Base-by-base conservation (phyloP, 2,329 filamentous ascomycete genomes). In the Colletotrichum scovillei region DNA sequence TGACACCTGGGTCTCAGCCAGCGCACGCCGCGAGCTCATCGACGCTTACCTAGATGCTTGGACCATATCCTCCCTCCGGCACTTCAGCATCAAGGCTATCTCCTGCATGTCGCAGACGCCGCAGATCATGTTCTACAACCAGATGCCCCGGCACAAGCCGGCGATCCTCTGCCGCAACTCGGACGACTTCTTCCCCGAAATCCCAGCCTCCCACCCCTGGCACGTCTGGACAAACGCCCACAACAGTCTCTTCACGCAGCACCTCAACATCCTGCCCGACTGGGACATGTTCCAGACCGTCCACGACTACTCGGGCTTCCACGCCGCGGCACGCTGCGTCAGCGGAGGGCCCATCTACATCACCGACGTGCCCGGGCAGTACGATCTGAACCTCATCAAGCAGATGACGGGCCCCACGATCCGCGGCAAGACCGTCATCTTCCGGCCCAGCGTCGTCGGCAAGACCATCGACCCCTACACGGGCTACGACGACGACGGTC, bases 51-150 rank as follows among this genome's bases (percentile, higher is more conserved):
- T 97, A 75, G 94, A 97, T 79, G 93, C 94, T 8, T 98, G 95
- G 95, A 92, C 90, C 2, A 89, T 95, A 67, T 91, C 94, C 1
- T 91, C 92, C 9, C 88, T 97, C 9, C 92, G 92, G 12, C 89
- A 97, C 80, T 97, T 99, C 79, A 90, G 91, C 77, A 90, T 89
- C 62, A 93, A 92, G 77, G 90, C 92, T 5, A 97, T 98, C 63
- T 96, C 94, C 3, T 98, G 97, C 90, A 98, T 98, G 95, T 97
- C 95, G 0, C 94, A 97, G 81, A 89, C 92, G 3, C 97, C 97
- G 0, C 93, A 95, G 70, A 92, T 96, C 22, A 86, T 98, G 11
- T 98, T 98, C 83, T 91, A 95, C 80, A 93, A 92, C 1, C 94
- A 97, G 77, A 85, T 98, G 28, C 93, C 93, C 1, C 90, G 87